Evolutionary conservation across 2,329 filamentous ascomycete species (phyloP).

Genomic region (Monilinia aucupariae): DNA sequence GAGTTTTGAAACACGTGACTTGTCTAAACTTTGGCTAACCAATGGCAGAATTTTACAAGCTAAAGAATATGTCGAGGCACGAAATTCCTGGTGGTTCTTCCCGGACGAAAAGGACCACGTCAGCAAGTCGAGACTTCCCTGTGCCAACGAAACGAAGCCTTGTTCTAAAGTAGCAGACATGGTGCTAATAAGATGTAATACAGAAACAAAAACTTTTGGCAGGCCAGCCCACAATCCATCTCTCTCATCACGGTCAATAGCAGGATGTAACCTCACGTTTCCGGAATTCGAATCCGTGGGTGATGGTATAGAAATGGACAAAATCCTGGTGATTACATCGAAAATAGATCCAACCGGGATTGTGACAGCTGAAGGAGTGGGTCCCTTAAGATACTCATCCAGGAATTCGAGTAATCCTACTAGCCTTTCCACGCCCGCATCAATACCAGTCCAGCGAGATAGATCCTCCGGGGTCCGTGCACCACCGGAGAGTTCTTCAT

Average conservation of each 20-base stretch:
- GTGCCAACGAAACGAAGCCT: slow-evolving; percentile 53
- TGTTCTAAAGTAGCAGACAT: slow-evolving; percentile 54
- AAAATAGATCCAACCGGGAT: slow-evolving; percentile 63
- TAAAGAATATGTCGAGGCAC: slow-evolving; percentile 56
- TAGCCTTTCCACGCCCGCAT: slow-evolving; percentile 65
- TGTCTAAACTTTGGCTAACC: slow-evolving; percentile 55
- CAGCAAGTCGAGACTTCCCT: slow-evolving; percentile 64
- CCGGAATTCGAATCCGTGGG: slow-evolving; percentile 20
- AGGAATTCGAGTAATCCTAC: slow-evolving; percentile 61
- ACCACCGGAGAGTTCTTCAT: slow-evolving; percentile 46
- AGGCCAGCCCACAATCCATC: slow-evolving; percentile 71
- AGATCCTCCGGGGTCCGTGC: slow-evolving; percentile 46
- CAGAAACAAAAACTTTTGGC: slow-evolving; percentile 67
- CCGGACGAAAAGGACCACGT: slow-evolving; percentile 62
- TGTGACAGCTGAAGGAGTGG: slow-evolving; percentile 60
- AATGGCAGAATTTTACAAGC: slow-evolving; percentile 53
- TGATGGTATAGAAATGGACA: slow-evolving; percentile 55
- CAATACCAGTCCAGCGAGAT: slow-evolving; percentile 69
- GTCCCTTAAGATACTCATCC: slow-evolving; percentile 54
- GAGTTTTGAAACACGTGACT: slow-evolving; percentile 59
- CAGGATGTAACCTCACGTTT: slow-evolving; percentile 58
- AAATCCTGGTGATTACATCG: slow-evolving; percentile 65
- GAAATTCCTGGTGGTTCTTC: slow-evolving; percentile 49
- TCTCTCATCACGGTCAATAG: slow-evolving; percentile 73
- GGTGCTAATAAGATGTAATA: slow-evolving; percentile 55